Percentiles rank a stretch among this genome's conserved stretches.
Evolutionary conservation across 495 filamentous ascomycete genomes (phyloP).

Genomic region (Stereocaulon alpinum): DNA sequence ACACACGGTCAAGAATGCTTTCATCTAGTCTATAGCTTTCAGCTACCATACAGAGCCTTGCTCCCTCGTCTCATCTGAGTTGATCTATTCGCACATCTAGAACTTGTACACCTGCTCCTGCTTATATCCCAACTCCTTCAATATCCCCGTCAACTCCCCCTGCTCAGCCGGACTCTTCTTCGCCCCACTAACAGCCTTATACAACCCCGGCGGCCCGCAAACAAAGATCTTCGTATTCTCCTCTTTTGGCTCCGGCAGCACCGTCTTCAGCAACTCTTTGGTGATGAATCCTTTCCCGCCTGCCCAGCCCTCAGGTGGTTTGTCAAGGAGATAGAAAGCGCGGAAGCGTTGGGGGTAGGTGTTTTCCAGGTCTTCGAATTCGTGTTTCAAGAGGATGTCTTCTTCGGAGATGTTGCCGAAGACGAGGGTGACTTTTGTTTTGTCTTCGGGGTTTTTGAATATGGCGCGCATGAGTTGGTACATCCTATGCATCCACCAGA

Average conservation of each 20-base stretch:
- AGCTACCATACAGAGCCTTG: neutral
- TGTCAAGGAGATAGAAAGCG: constrained; percentile 48
- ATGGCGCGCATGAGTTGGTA: constrained; percentile 71
- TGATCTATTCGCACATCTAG: constrained; percentile 34
- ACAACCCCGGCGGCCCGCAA: constrained; percentile 76
- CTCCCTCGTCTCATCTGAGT: neutral
- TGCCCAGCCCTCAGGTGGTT: constrained; percentile 31
- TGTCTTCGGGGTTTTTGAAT: constrained; percentile 49
- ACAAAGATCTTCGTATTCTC: constrained; percentile 61
- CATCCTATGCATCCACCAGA: constrained; percentile 35
- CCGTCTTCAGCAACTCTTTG: constrained; percentile 42
- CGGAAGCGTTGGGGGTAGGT: constrained; percentile 48
- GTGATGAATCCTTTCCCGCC: constrained; percentile 47
- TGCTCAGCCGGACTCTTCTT: constrained; percentile 89
- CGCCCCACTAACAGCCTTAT: constrained; percentile 78
- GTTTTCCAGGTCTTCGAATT: constrained; percentile 43
- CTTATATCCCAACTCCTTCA: constrained; percentile 85
- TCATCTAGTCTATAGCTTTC: constrained; percentile 5
- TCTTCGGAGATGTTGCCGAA: constrained; percentile 55
- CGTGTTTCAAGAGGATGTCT: constrained; percentile 47
- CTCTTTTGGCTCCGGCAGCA: constrained; percentile 30
- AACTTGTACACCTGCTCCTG: constrained; percentile 98
- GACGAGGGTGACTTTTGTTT: constrained; percentile 51
- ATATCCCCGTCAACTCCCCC: constrained; percentile 71
- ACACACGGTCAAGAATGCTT: neutral